Percentiles rank a stretch among this genome's conserved stretches.
These are phyloP conservation scores for Fusarium scirpi DNA, from an alignment of 2,329 filamentous ascomycete species.

Conservation along the genomic window DNA sequence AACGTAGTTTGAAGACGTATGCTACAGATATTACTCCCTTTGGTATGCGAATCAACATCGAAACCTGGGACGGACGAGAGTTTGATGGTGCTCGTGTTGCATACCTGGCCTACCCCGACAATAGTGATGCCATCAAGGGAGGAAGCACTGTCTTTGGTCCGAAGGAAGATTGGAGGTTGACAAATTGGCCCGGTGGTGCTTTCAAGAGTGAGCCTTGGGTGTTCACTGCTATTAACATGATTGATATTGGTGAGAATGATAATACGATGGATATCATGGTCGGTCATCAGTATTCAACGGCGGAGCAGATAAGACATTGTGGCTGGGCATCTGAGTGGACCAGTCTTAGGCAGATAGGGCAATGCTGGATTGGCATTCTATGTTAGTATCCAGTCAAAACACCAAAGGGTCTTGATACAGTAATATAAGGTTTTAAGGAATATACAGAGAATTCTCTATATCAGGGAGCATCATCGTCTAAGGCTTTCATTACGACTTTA, in stretches of 20 bases:
- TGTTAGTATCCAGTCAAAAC: no score
- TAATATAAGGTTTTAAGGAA: no score
- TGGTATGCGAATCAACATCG: not conserved
- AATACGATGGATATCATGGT: not conserved
- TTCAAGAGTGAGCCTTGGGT: not conserved
- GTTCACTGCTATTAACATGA: not conserved
- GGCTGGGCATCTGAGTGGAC: not conserved
- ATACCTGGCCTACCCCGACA: not conserved
- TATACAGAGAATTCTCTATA: no score
- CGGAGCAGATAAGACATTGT: not conserved
- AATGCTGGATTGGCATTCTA: not conserved
- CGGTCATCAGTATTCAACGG: fast-evolving
- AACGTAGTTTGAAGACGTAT: not conserved
- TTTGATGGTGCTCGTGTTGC: not conserved
- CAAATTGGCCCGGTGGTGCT: not conserved
- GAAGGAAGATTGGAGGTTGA: not conserved
- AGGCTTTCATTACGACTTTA: no score
- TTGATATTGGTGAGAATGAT: not conserved
- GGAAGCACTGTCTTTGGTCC: not conserved
- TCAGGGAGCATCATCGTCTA: no score
- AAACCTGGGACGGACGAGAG: not conserved
- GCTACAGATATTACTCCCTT: not conserved
- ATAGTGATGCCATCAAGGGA: not conserved
- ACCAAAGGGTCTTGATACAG: no score
- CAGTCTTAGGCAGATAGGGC: not conserved